Conservation (phyloP, 208 protist species). For the Leishmania guyanensis region DNA sequence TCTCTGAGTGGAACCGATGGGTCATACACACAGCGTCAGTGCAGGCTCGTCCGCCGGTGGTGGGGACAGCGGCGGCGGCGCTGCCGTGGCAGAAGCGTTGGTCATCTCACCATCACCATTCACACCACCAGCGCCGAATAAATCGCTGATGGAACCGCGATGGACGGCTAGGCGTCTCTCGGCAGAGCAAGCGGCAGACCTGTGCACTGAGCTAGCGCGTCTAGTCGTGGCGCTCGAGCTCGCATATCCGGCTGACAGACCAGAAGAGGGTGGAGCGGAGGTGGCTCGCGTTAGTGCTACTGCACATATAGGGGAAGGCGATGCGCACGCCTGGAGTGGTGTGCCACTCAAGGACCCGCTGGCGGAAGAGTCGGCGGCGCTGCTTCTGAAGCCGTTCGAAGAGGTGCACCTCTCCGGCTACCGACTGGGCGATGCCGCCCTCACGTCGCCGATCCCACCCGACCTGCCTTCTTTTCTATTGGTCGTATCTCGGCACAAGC, state of each 20-base stretch:
- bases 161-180: background rate
- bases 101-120: background rate
- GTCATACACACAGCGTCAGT: slow-evolving; percentile 10
- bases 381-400: slow-evolving; percentile 19
- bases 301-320: background rate
- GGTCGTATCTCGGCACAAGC: slow-evolving; percentile 33
- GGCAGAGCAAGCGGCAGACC: background rate
- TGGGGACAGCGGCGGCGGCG: background rate
- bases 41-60: background rate
- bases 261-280: background rate
- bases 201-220: background rate
- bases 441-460: background rate
- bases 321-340: background rate
- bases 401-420: slow-evolving; percentile 23
- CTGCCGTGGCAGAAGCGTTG: background rate
- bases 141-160: background rate
- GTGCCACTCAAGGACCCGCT: background rate
- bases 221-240: background rate
- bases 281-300: no score
- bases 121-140: background rate
- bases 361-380: background rate
- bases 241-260: background rate
- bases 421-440: slow-evolving; percentile 18
- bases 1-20: slow-evolving; percentile 1
- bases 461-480: slow-evolving; percentile 25